These are phyloP conservation scores for Gossypium davidsonii DNA, from an alignment of 441 rosid genomes.

Conservation along the genomic window DNA sequence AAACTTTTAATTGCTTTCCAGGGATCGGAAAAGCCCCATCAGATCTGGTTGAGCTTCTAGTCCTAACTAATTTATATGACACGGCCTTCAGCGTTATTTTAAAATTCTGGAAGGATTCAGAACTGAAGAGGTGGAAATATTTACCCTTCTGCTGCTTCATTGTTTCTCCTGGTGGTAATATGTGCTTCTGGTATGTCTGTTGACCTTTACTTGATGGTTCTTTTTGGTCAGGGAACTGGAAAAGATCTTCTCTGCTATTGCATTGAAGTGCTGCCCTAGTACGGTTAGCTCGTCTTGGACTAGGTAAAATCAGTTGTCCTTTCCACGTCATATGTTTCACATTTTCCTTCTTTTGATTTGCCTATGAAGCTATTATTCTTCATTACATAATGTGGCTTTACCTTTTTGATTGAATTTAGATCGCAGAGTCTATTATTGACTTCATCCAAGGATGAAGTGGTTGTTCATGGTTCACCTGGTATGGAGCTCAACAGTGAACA, in stretches of 20 bases:
- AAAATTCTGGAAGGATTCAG: conserved; percentile 81
- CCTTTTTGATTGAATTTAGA: conserved; percentile 42
- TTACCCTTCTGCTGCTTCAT: conserved; percentile 12
- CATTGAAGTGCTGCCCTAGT: conserved; percentile 77
- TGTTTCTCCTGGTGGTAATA: neutral
- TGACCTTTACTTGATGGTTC: neutral
- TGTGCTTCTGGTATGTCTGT: conserved; percentile 14
- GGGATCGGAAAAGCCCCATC: conserved; percentile 49
- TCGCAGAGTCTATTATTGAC: conserved; percentile 49
- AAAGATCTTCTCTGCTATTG: conserved; percentile 65
- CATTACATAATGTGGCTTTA: conserved; percentile 7
- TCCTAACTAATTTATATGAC: conserved; percentile 67
- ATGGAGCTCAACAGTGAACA: conserved; percentile 33
- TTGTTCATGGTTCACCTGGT: conserved; percentile 48
- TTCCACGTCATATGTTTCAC: conserved; percentile 1
- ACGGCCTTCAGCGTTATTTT: conserved; percentile 79
- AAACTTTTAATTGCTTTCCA: conserved; percentile 27
- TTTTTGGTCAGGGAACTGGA: conserved; percentile 71
- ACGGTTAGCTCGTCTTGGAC: conserved; percentile 35
- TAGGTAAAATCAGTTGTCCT: conserved; percentile 34
- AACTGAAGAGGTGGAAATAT: conserved; percentile 51
- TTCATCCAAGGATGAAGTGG: conserved; percentile 55
- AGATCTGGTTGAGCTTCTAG: conserved; percentile 74
- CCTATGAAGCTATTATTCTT: conserved; percentile 6
- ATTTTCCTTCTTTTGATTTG: conserved; percentile 1